phyloP scores from a whole-genome alignment of 768 basidiomycete species.

The Suillus ampliporus region DNA sequence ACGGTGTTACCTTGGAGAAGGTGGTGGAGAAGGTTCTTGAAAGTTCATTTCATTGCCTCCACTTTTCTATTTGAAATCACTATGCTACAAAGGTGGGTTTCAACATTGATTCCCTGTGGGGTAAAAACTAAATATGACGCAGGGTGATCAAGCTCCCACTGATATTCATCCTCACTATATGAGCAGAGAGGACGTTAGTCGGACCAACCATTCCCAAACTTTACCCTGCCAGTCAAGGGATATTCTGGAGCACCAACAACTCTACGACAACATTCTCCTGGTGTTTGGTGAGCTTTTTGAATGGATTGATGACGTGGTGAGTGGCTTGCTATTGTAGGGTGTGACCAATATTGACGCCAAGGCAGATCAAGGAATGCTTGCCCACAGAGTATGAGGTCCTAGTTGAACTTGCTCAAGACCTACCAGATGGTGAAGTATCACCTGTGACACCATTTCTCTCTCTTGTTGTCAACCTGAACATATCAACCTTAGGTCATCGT shows the following conservation, averaged over 20 bases:
- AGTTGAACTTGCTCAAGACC: not conserved
- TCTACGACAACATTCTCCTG: not conserved
- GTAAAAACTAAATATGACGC: not conserved
- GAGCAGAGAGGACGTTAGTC: not conserved
- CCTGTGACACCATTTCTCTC: not conserved
- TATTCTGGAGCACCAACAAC: not conserved
- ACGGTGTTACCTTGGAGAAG: too few species aligned
- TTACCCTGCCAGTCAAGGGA: too few species aligned
- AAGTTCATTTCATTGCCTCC: too few species aligned
- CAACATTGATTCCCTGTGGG: not conserved
- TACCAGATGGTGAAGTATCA: not conserved
- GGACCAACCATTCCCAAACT: too few species aligned
- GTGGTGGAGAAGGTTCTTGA: too few species aligned
- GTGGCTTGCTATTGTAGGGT: not conserved
- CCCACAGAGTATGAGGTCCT: conserved; percentile 6
- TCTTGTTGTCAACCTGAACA: conserved; percentile 15
- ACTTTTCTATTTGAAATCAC: not conserved
- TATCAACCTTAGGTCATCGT: conserved; percentile 8
- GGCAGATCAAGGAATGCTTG: conserved; percentile 3
- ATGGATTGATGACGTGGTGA: not conserved
- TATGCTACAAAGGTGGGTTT: not conserved
- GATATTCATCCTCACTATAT: not conserved
- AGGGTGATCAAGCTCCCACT: not conserved
- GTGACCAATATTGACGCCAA: not conserved
- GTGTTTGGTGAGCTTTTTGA: not conserved